phyloP scores from a whole-genome alignment of 306 rosid genomes.

The Cicer chorassanicum region DNA sequence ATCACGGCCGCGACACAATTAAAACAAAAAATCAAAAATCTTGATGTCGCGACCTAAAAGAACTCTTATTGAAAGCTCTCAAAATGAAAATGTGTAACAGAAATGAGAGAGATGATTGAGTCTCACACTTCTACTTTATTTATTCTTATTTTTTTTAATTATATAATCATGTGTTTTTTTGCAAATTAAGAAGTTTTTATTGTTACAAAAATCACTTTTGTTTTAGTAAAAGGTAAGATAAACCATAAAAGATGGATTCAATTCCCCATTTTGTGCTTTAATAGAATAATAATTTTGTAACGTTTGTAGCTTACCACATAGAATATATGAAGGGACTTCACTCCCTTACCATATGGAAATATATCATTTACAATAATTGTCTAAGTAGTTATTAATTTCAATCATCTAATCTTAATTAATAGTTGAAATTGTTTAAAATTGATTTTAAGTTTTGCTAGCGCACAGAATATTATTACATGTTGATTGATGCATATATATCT shows the following conservation, averaged over 20 bases:
- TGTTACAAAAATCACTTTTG: too few species aligned
- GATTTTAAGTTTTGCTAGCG: background rate
- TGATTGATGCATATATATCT: slow-evolving; percentile 13
- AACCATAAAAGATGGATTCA: too few species aligned
- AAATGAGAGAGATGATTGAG: background rate
- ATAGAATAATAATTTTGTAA: background rate
- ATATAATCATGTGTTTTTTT: too few species aligned
- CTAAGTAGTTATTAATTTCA: too few species aligned
- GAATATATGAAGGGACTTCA: background rate
- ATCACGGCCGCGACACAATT: background rate
- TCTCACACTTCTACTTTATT: background rate
- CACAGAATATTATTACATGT: slow-evolving; percentile 28
- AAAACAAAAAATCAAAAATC: background rate
- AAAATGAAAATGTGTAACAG: background rate
- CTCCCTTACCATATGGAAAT: background rate
- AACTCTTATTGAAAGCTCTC: background rate
- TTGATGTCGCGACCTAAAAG: background rate
- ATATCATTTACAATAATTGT: too few species aligned
- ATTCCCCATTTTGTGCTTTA: background rate
- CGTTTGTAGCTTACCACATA: background rate
- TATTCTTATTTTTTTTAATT: background rate
- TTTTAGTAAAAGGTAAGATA: too few species aligned
- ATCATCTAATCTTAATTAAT: too few species aligned
- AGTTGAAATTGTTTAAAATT: too few species aligned
- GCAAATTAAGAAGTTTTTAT: too few species aligned